Percentiles rank a stretch among this genome's conserved stretches.
These are phyloP conservation scores for Clonostachys solani DNA, from an alignment of 2,329 filamentous ascomycete species.

Conservation along the genomic window DNA sequence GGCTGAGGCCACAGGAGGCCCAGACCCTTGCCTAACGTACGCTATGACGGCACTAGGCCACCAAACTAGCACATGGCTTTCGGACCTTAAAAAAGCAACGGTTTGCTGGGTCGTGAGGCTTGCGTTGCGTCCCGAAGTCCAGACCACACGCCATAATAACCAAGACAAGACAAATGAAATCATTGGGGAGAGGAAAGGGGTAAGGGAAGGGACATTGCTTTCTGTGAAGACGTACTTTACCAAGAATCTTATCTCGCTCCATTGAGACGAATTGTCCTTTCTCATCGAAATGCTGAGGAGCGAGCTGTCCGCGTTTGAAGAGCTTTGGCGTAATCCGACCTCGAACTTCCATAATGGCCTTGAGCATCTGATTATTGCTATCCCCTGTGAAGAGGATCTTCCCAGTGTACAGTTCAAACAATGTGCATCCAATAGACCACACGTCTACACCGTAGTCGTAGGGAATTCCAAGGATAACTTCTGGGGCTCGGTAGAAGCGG, in stretches of 20 bases:
- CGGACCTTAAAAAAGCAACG: no score
- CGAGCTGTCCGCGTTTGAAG: constrained; percentile 75
- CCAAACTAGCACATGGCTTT: no score
- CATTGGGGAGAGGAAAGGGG: no score
- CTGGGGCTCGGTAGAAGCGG: constrained; percentile 94
- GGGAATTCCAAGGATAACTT: constrained; percentile 94
- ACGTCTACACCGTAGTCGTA: constrained; percentile 94
- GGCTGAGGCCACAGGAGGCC: no score
- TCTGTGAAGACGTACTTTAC: constrained; percentile 55
- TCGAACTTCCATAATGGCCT: constrained; percentile 91
- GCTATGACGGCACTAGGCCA: no score
- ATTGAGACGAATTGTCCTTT: constrained; percentile 78
- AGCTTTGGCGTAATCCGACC: constrained; percentile 89
- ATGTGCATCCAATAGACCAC: constrained; percentile 96
- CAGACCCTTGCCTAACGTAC: no score
- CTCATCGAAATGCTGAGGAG: constrained; percentile 78
- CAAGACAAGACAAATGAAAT: no score
- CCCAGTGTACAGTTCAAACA: constrained; percentile 95
- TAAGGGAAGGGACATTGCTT: no score
- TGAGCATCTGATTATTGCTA: constrained; percentile 98
- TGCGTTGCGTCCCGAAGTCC: no score
- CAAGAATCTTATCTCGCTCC: constrained; percentile 82
- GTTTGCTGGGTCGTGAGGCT: no score
- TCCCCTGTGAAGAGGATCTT: constrained; percentile 94
- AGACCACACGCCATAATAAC: no score